Base-by-base conservation (phyloP, 106 monocot species). In the Cymbidium sinense region DNA sequence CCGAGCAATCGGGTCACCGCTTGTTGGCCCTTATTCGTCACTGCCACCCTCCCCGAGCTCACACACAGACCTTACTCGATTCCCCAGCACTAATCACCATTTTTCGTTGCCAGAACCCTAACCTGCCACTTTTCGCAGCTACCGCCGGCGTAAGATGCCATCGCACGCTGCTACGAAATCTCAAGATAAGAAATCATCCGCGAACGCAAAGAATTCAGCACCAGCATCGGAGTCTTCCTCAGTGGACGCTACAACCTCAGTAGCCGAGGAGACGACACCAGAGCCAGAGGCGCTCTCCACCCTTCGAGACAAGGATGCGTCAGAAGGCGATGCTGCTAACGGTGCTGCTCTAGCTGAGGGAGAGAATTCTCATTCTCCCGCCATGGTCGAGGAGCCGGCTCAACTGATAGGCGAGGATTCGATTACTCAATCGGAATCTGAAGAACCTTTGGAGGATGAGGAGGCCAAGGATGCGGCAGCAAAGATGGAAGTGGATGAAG, bases 31-130 rank as follows among this genome's bases (percentile, higher is more conserved):
- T n/a, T n/a, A n/a, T n/a, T n/a, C n/a, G n/a, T n/a, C n/a, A n/a
- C n/a, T n/a, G n/a, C 13, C 12, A 47, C 47, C 13, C 13, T 10
- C 47, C 11, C 47, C 47, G 13, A 47, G 47, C 17, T 47, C 11
- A 15, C 47, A 13, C 47, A 15, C 11, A 13, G 13, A 43, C 43
- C 43, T 43, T 8, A 9, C 20, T 58, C 20, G 23, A 58, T 0
- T n/a, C 58, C 13, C 8, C 11, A 17, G 8, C 2, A 8, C 58
- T 58, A 58, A n/a, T 20, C 23, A 2, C 58, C 8, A 58, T 5
- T 58, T 58, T 58, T 23, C 58, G 4, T 58, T n/a, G 13, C 21
- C 50, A 2, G 77, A 77, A 64, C 58, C 77, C 77, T 77, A 77
- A 61, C 20, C 8, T 6, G 58, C 58, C 21, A 8, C 20, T 64